Base-by-base conservation (phyloP, 345 rosid genomes). In the Orychophragmus violaceus region DNA sequence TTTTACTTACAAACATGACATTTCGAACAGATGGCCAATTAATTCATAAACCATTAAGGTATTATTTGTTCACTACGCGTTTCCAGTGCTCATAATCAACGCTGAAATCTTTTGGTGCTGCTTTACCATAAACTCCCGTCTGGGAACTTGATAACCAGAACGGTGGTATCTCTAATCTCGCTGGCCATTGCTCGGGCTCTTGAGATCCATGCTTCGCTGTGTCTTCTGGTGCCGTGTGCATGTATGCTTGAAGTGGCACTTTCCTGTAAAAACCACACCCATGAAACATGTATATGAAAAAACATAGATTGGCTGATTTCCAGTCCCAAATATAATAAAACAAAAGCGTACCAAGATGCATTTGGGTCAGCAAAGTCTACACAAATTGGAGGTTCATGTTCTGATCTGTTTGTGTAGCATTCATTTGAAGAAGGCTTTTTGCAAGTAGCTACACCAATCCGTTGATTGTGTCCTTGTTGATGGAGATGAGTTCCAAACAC, bases 121-220 rank as follows among this genome's bases (percentile, higher is more conserved):
- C 77, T 80, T 86, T 89, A 27, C 98, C 95, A 58, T 92, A 89
- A 62, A 92, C 93, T 77, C 98, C 97, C 12, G 82, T 84, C 78
- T 90, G 86, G 41, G 94, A 81, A 67, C 85, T 90, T 65, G 74
- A 71, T 71, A 93, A 74, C 97, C 98, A 90, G 62, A 74, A 93
- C 35, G 98, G 98, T 37, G 87, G 21, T 75, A 83, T 85, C 67
- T 79, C 86, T 78, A 84, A 16, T 87, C 98, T 88, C 4, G 78
- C 82, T 11, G 97, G 97, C 98, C 96, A 90, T 70, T 85, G 82
- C 80, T 84, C 85, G 1, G 98, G 97, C 97, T 96, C 88, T 65
- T 82, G 87, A 64, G 96, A 86, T 62, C 97, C 98, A 42, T 92
- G 88, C 52, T 86, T 75, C 6, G 74, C 32, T 19, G 84, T 49